Evolutionary conservation across 2,329 filamentous ascomycete genomes (phyloP).

Genomic region (Pyrenochaeta sp.): DNA sequence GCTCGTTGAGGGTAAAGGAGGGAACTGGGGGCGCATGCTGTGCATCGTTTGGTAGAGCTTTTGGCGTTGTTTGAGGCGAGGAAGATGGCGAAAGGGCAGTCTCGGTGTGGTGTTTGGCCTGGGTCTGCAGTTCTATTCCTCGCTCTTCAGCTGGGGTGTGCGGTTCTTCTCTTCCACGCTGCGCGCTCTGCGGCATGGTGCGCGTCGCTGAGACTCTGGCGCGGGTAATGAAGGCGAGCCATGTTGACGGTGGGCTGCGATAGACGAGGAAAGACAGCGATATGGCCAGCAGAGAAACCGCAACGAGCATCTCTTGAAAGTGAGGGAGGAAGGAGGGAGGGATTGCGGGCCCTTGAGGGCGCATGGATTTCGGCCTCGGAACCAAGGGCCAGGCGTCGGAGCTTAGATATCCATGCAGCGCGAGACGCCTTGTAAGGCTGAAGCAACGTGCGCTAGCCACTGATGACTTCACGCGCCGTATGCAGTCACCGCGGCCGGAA

Average conservation of each 20-base stretch:
- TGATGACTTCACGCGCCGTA: slow-evolving; percentile 19
- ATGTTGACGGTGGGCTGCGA: slow-evolving; percentile 47
- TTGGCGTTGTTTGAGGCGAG: slow-evolving; percentile 45
- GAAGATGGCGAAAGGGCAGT: slow-evolving; percentile 2
- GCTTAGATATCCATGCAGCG: slow-evolving; percentile 2
- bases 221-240: slow-evolving; percentile 32
- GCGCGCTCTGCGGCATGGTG: slow-evolving; percentile 23
- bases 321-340: slow-evolving; percentile 6
- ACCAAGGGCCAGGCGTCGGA: slow-evolving; percentile 1
- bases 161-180: slow-evolving; percentile 16
- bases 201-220: slow-evolving; percentile 14
- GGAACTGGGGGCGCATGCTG: slow-evolving; percentile 34
- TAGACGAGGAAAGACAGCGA: slow-evolving; percentile 49
- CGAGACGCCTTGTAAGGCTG: slow-evolving; percentile 24
- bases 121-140: slow-evolving; percentile 21
- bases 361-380: slow-evolving; percentile 6
- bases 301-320: slow-evolving; percentile 48
- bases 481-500: slow-evolving; percentile 13
- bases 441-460: slow-evolving; percentile 15
- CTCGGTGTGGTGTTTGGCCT: slow-evolving; percentile 6
- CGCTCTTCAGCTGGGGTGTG: slow-evolving; percentile 20
- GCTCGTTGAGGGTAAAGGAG: slow-evolving; percentile 48
- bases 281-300: slow-evolving; percentile 47
- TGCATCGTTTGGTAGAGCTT: slow-evolving; percentile 28
- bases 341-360: slow-evolving; percentile 25